Conservation (phyloP, 192 early-diverging fungal genomes). For the Backusella parvicylindrica region DNA sequence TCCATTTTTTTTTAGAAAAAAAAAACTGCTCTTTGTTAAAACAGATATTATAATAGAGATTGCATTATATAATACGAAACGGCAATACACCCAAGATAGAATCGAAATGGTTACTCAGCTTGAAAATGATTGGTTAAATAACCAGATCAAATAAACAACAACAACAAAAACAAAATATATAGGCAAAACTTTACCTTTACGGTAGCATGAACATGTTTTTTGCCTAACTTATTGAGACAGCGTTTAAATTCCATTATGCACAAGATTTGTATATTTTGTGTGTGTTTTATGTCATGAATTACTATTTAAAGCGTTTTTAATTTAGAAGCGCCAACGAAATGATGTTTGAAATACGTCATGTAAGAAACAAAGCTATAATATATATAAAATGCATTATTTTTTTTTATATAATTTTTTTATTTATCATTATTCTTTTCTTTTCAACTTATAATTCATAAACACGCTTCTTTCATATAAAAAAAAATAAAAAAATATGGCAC, state of each 20-base stretch:
- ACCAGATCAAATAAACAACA: not conserved
- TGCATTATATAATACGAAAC: no score
- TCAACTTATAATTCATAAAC: not conserved
- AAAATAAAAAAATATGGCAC: conserved; percentile 30
- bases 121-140: not conserved
- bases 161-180: not conserved
- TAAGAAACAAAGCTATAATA: not conserved
- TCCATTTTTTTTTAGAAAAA: not conserved
- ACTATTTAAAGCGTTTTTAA: not conserved
- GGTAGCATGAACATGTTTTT: no score
- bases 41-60: no score
- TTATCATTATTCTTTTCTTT: not conserved
- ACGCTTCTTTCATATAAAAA: not conserved
- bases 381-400: not conserved
- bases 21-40: no score
- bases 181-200: no score
- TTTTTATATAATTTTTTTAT: not conserved
- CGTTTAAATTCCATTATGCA: not conserved
- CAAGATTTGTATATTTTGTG: not conserved
- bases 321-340: not conserved
- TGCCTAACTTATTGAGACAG: no score
- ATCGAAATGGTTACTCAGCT: not conserved
- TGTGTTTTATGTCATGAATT: not conserved
- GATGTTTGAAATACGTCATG: not conserved
- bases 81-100: no score